A percentile compares a stretch with the other conserved stretches of the same genome.
Evolutionary conservation across 148 eudicot genomes (phyloP).

Genomic region (Dysphania ambrosioides): DNA sequence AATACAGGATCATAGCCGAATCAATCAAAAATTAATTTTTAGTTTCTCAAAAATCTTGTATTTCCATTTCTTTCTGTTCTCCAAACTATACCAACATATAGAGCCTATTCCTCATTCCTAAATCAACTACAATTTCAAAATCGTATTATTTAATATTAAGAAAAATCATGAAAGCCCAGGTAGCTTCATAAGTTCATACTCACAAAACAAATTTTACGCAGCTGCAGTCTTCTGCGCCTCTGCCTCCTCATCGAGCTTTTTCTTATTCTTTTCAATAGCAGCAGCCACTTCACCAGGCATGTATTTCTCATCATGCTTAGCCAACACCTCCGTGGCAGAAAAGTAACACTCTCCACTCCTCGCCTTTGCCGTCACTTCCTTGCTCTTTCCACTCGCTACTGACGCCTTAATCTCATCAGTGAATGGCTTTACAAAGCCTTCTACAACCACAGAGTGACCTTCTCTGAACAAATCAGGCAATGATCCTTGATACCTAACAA

Average conservation of each 20-base stretch:
- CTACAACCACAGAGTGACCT: constrained; percentile 96
- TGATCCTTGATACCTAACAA: constrained; percentile 58
- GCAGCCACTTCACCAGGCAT: constrained; percentile 90
- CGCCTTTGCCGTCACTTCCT: constrained; percentile 57
- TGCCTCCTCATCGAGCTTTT: constrained; percentile 41
- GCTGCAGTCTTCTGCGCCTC: constrained; percentile 34
- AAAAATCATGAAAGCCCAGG: constrained; percentile 6
- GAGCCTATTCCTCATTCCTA: constrained; percentile 20
- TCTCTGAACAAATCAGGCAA: constrained; percentile 91
- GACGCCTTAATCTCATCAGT: constrained; percentile 46
- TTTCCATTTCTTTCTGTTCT: background rate
- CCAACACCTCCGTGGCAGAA: constrained; percentile 79
- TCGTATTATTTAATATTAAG: constrained; percentile 18
- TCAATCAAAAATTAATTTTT: constrained; percentile 17
- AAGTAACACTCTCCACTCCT: constrained; percentile 70
- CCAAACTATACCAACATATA: constrained; percentile 9
- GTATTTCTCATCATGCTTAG: constrained; percentile 97
- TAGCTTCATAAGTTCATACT: constrained; percentile 27
- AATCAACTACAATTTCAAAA: constrained; percentile 14
- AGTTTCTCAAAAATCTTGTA: constrained; percentile 27
- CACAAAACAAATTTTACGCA: constrained; percentile 25
- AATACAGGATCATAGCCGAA: constrained; percentile 17
- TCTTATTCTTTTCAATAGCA: constrained; percentile 87
- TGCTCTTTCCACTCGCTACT: constrained; percentile 27
- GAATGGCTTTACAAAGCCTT: constrained; percentile 74